Percentiles rank a stretch among this genome's conserved stretches.
Evolutionary conservation across 768 basidiomycete genomes (phyloP).

Genomic region (Pholiota microspora): DNA sequence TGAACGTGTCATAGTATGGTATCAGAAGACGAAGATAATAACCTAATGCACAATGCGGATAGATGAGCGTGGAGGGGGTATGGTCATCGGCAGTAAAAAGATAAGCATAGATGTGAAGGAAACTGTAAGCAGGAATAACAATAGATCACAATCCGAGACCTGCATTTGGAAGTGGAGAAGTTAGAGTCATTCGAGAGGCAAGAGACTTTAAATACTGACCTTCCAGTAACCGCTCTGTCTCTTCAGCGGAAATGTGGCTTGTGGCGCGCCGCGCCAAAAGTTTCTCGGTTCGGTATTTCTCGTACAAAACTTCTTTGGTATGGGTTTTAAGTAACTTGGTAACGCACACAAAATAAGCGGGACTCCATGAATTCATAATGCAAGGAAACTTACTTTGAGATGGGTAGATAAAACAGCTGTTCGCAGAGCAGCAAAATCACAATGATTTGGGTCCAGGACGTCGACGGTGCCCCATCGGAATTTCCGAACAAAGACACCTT

Average conservation of each 20-base stretch:
- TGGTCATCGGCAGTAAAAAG: constrained; percentile 19
- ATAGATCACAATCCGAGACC: constrained; percentile 26
- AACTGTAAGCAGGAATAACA: constrained; percentile 8
- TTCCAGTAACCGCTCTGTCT: constrained; percentile 70
- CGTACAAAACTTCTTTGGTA: constrained; percentile 89
- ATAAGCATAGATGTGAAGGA: constrained; percentile 19
- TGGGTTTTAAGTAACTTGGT: constrained; percentile 73
- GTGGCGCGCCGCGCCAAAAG: constrained; percentile 85
- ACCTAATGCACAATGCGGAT: constrained; percentile 16
- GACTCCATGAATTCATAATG: neutral
- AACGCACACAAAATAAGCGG: neutral
- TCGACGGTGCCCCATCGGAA: constrained; percentile 90
- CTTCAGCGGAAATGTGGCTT: constrained; percentile 70
- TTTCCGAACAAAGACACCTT: constrained; percentile 72
- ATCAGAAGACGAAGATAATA: constrained; percentile 14
- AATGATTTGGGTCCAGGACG: constrained; percentile 82
- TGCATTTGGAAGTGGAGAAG: constrained; percentile 5
- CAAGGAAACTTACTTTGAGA: constrained; percentile 59
- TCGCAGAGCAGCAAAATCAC: constrained; percentile 83
- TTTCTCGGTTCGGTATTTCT: constrained; percentile 90
- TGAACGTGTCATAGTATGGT: constrained; percentile 5
- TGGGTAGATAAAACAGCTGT: constrained; percentile 84
- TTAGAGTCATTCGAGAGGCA: neutral
- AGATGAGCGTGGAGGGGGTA: constrained; percentile 15
- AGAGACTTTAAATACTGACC: constrained; percentile 39